Conservation (phyloP, 1,284 basidiomycete genomes). For the Irpex sp. region DNA sequence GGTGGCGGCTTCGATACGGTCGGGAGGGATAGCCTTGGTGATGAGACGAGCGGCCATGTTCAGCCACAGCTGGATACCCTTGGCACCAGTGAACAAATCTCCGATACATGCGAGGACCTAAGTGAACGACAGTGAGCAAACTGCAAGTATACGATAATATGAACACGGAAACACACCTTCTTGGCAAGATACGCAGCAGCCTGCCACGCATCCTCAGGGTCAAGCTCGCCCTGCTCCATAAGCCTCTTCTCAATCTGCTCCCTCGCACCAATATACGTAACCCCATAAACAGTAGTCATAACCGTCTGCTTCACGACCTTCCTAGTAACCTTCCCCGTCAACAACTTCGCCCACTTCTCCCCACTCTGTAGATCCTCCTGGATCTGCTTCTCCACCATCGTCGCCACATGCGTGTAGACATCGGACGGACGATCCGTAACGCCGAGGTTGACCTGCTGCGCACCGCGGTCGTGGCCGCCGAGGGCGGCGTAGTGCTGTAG, state of each 20-base stretch:
- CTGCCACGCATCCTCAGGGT: conserved; percentile 69
- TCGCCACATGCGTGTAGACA: conserved; percentile 94
- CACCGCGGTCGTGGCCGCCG: conserved; percentile 89
- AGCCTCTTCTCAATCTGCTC: conserved; percentile 95
- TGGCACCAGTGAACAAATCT: conserved; percentile 90
- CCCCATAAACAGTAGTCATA: conserved; percentile 99
- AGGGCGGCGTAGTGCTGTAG: conserved; percentile 98
- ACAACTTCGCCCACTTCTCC: conserved; percentile 55
- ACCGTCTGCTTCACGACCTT: conserved; percentile 99
- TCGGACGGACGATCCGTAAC: conserved; percentile 88
- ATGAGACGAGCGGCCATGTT: conserved; percentile 82
- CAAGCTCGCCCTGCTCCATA: conserved; percentile 72
- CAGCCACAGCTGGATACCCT: conserved; percentile 91
- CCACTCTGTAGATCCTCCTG: conserved; percentile 47
- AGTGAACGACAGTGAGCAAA: conserved; percentile 4
- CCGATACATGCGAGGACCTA: conserved; percentile 84
- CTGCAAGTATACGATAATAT: background rate
- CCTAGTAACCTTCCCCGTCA: conserved; percentile 81
- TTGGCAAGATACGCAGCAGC: conserved; percentile 85
- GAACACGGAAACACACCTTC: conserved; percentile 40
- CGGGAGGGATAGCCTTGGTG: conserved; percentile 81
- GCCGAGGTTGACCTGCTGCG: conserved; percentile 90
- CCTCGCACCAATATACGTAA: conserved; percentile 93
- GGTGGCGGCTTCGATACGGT: conserved; percentile 60
- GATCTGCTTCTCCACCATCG: conserved; percentile 68